Percentiles rank a stretch among this genome's conserved stretches.
phyloP scores from a whole-genome alignment of 1,284 basidiomycete genomes.

The Sphagnurus paluster region DNA sequence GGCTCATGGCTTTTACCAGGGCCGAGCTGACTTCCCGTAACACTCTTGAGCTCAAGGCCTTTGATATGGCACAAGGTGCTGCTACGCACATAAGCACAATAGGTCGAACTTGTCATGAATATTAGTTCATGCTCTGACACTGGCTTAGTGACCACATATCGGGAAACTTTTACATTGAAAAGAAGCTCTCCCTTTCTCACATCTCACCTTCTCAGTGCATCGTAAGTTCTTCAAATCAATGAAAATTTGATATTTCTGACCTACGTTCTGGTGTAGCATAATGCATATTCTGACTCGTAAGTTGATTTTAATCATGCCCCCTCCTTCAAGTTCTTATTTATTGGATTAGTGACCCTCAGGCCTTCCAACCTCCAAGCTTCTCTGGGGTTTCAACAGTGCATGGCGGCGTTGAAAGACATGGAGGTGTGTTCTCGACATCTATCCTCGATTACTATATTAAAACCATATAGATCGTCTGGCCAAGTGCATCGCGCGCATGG shows the following conservation, averaged over 20 bases:
- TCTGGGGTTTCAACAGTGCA: conserved; percentile 65
- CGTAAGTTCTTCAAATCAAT: conserved; percentile 42
- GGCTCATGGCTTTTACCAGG: conserved; percentile 28
- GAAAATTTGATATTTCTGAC: too few species aligned
- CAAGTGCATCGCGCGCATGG: conserved; percentile 69
- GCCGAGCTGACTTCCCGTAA: conserved; percentile 42
- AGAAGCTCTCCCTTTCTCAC: conserved; percentile 70
- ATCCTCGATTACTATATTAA: neutral
- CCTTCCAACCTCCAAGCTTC: conserved; percentile 71
- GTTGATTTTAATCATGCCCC: conserved; percentile 24
- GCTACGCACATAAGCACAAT: conserved; percentile 74
- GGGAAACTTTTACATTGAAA: conserved; percentile 62
- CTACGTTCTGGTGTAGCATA: conserved; percentile 50
- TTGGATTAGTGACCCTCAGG: conserved; percentile 56
- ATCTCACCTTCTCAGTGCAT: conserved; percentile 74
- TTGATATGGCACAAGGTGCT: conserved; percentile 76
- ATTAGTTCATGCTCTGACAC: neutral
- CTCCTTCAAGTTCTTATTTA: conserved; percentile 1
- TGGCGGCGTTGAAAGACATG: conserved; percentile 71
- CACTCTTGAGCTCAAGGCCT: conserved; percentile 56
- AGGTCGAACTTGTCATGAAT: conserved; percentile 39
- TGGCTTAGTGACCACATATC: conserved; percentile 54
- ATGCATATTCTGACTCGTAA: conserved; percentile 81
- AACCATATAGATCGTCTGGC: conserved; percentile 55
- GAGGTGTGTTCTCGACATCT: conserved; percentile 45